Evolutionary conservation across 768 basidiomycete genomes (phyloP), one percentile per base, ranked within the genome.

Genomic region (Naematelia encephala): DNA sequence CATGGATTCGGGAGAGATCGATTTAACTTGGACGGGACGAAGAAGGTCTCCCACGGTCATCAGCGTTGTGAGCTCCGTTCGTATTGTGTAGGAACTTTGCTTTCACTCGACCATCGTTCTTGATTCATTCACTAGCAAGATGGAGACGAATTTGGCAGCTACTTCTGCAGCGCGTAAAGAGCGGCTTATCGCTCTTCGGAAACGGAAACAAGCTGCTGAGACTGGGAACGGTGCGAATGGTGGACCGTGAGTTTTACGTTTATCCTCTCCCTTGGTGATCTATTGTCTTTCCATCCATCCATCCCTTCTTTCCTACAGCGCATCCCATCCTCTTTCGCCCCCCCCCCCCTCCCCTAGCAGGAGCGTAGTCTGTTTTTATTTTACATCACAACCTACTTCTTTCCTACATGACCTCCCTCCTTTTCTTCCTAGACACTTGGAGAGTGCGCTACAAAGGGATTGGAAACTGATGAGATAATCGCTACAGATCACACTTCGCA

Each of bases 111-210:
- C n/a, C n/a, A n/a, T n/a, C n/a, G n/a, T n/a, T n/a, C n/a, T n/a
- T n/a, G n/a, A n/a, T n/a, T n/a, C n/a, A n/a, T n/a, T 14, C 8
- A 3, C 51, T 13, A 30, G 2, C 60, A 51, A 39, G 28, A 74
- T 74, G 72, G 69, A 69, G 26, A 71, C 70, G 45, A 71, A 71
- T 44, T 66, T 78, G n/a, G 77, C 75, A 53, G 68, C 66, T 12
- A 70, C 74, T 2, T 49, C 69, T 11, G 73, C 74, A 25, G 72
- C 70, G 14, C 57, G 77, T 19, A 78, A 78, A 54, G 72, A 75
- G 34, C 58, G 74, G 30, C 66, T 78, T n/a, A 72, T 74, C 57
- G 77, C 73, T 30, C 49, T 78, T 5, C 46, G 74, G 42, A 65
- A 72, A 56, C 56, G 75, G 49, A 78, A 76, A 61, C 56, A 69